Evolutionary conservation across 805 yeast species (phyloP).

Genomic region (Metschnikowia proteae): DNA sequence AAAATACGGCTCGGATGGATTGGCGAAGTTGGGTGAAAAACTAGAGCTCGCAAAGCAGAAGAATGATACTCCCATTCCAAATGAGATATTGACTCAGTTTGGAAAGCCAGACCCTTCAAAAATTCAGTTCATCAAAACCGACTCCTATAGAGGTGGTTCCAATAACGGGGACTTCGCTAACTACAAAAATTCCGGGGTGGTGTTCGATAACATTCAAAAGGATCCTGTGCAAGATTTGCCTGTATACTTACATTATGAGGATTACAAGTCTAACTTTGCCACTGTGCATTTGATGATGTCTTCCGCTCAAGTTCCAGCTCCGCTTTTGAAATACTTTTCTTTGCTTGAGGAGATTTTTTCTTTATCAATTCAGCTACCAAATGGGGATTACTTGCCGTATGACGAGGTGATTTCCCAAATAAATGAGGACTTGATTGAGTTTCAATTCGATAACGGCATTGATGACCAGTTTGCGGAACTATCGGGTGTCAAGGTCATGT

Average conservation of each 20-base stretch:
- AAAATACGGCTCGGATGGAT: constrained; percentile 57
- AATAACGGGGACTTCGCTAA: constrained; percentile 34
- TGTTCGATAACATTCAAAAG: constrained; percentile 15
- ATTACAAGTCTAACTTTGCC: constrained; percentile 74
- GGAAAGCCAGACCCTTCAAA: constrained; percentile 70
- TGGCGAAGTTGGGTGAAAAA: constrained; percentile 45
- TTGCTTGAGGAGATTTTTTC: constrained; percentile 63
- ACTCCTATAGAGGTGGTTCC: constrained; percentile 57
- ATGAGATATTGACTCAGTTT: constrained; percentile 55
- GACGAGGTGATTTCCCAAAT: constrained; percentile 74
- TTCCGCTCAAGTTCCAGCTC: constrained; percentile 48
- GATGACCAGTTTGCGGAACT: constrained; percentile 64
- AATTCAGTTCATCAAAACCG: constrained; percentile 68
- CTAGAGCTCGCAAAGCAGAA: constrained; percentile 59
- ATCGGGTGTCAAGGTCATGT: constrained; percentile 57
- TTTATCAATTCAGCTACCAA: constrained; percentile 62
- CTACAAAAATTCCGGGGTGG: constrained; percentile 24
- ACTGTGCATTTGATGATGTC: constrained; percentile 61
- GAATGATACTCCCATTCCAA: constrained; percentile 79
- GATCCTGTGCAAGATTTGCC: constrained; percentile 51
- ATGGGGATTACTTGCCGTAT: constrained; percentile 57
- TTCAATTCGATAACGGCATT: constrained; percentile 53
- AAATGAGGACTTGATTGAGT: constrained; percentile 68
- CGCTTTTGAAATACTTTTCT: constrained; percentile 60
- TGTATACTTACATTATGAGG: constrained; percentile 72